Conservation (phyloP, 257 asterid genomes). For the Salvia splendens region DNA sequence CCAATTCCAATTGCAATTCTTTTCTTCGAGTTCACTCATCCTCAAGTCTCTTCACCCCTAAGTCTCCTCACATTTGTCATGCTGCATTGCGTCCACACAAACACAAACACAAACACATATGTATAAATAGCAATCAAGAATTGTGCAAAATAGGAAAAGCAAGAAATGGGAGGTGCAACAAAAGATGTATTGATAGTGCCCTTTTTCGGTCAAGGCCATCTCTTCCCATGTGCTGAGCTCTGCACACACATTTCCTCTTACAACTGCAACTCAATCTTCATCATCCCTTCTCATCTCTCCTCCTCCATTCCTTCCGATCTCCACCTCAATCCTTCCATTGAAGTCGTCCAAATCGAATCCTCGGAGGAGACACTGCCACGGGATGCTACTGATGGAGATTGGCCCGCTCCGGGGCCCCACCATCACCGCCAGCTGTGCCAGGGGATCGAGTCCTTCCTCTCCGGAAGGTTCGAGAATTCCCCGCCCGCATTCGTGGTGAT, state of each 20-base stretch:
- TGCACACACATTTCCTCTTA: constrained; percentile 52
- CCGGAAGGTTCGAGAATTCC: constrained; percentile 30
- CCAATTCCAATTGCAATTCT: not conserved
- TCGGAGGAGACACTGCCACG: constrained; percentile 6
- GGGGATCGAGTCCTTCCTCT: constrained; percentile 53
- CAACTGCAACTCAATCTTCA: constrained; percentile 45
- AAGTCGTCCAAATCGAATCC: constrained; percentile 40
- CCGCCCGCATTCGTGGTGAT: constrained; percentile 57
- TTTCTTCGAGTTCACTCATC: not conserved
- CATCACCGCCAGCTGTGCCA: constrained; percentile 40
- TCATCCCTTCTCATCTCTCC: constrained; percentile 66
- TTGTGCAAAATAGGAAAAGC: not conserved
- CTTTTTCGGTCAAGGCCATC: constrained; percentile 82
- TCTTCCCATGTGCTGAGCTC: constrained; percentile 65
- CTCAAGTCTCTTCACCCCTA: not conserved
- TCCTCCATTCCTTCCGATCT: constrained; percentile 54
- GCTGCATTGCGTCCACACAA: not conserved
- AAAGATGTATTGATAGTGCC: constrained; percentile 67
- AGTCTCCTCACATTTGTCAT: not conserved
- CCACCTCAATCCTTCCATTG: constrained; percentile 30
- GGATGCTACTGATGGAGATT: not conserved
- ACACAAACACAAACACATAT: not conserved
- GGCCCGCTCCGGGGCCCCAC: constrained; percentile 16
- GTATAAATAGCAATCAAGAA: not conserved
- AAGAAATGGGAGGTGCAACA: constrained; percentile 40